phyloP scores from a whole-genome alignment of 1,284 basidiomycete genomes.

The Cutaneotrichosporon sp. region DNA sequence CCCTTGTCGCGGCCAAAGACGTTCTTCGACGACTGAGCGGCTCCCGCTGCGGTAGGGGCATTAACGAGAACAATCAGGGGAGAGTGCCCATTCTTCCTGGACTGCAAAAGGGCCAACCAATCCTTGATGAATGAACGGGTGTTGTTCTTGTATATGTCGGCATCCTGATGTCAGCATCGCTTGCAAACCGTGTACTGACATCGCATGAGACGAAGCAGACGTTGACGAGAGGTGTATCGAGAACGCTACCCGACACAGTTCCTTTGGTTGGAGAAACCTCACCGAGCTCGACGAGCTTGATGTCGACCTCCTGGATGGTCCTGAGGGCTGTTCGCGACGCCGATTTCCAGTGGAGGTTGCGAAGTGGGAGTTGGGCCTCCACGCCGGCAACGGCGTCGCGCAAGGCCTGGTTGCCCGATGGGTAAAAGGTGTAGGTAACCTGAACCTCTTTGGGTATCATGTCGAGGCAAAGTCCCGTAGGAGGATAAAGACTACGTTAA shows the following conservation, averaged over 20 bases:
- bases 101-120: conserved; percentile 68
- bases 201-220: conserved; percentile 82
- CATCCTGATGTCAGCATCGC: conserved; percentile 57
- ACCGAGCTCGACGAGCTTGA: conserved; percentile 67
- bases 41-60: conserved; percentile 24
- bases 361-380: conserved; percentile 70
- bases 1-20: conserved; percentile 45
- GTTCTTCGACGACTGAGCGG: conserved; percentile 56
- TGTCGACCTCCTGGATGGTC: conserved; percentile 80
- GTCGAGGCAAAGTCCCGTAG: background rate
- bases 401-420: conserved; percentile 25
- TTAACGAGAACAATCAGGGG: conserved; percentile 84
- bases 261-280: conserved; percentile 48
- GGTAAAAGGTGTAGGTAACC: conserved; percentile 44
- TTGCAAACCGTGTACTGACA: conserved; percentile 51
- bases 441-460: conserved; percentile 29
- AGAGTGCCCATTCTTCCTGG: conserved; percentile 70
- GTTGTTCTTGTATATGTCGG: conserved; percentile 70
- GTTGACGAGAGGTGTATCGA: conserved; percentile 79
- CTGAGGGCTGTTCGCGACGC: conserved; percentile 62
- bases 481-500: too few relatives aligned
- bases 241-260: conserved; percentile 60
- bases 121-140: conserved; percentile 82
- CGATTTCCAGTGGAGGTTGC: conserved; percentile 86
- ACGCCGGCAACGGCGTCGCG: conserved; percentile 61